These are phyloP conservation scores for Artomyces pyxidatus DNA, from an alignment of 768 basidiomycete genomes.

Conservation along the genomic window DNA sequence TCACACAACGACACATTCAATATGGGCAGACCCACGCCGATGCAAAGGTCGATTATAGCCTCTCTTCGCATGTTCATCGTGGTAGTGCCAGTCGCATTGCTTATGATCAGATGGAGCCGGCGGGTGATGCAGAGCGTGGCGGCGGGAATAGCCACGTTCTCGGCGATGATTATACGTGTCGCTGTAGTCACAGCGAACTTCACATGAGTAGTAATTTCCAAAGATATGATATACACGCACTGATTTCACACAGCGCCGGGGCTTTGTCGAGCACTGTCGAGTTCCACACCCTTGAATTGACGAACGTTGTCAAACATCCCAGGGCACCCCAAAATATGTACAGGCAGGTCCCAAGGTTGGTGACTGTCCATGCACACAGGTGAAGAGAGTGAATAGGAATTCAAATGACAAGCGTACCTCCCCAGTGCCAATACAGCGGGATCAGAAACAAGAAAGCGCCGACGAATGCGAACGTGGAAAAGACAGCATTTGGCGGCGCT, in stretches of 20 bases:
- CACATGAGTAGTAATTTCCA: not conserved
- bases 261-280: slow-evolving; percentile 39
- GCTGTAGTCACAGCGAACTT: slow-evolving; percentile 28
- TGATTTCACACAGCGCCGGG: slow-evolving; percentile 49
- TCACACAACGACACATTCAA: slow-evolving; percentile 6
- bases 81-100: slow-evolving; percentile 24
- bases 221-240: slow-evolving; percentile 25
- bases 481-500: too few species aligned
- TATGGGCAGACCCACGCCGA: slow-evolving; percentile 20
- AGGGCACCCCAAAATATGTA: slow-evolving; percentile 64
- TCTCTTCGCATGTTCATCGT: slow-evolving; percentile 22
- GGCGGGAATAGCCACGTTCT: slow-evolving; percentile 30
- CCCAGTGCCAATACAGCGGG: too few species aligned
- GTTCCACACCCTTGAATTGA: slow-evolving; percentile 69
- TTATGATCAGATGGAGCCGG: slow-evolving; percentile 38
- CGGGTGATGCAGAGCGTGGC: slow-evolving; percentile 40
- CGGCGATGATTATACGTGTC: slow-evolving; percentile 28
- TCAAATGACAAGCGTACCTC: too few species aligned
- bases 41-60: slow-evolving; percentile 22
- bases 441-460: too few species aligned
- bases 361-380: too few species aligned
- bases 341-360: slow-evolving; percentile 66
- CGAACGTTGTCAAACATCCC: slow-evolving; percentile 46
- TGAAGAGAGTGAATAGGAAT: too few species aligned
- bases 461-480: too few species aligned